Evolutionary conservation across 108 stramenopile species (phyloP), one percentile per base, ranked within the genome.

Genomic region (Skeletonema costatum): DNA sequence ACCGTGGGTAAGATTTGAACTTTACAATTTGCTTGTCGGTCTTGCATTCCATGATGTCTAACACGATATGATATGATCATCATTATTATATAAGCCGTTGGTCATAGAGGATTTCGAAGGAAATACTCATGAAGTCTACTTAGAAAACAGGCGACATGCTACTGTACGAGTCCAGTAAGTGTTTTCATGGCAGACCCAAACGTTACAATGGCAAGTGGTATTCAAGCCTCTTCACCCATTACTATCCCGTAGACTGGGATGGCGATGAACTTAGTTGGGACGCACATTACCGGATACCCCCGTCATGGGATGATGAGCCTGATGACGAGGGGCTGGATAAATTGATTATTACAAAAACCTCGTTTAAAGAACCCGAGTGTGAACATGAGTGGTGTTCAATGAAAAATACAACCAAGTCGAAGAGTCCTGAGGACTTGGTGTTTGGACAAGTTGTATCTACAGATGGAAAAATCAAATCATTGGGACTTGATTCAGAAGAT

Each of bases 161-260:
- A 32, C 82, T 97, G 50, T 97, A 97, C 71, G 93, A 97, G 81
- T 87, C 87, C 44, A 87, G 89, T 67, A 92, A 92, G 77, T 87
- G 83, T 60, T 89, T 90, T 48, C 96, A 94, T 72, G 96, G 96
- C n/a, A 80, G 96, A 32, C 95, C 93, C 10, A 73, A 63, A 42
- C 65, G 68, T 67, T 87, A 90, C 71, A 84, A 85, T 66, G 95
- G 95, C 14, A 71, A 66, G 21, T 93, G 88, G 89, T 96, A 96
- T 76, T 77, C 76, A 11, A 80, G 80, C 61, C 50, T 93, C 41
- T 93, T 93, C 74, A 87, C 87, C 5, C 94, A 95, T 81, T 93
- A 90, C 41, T 86, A 89, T 71, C 95, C 94, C 21, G 74, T 60
- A 31, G 78, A 73, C 19, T 79, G 86, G 76, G 85, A 90, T 50